phyloP scores from a whole-genome alignment of 148 eudicot genomes.

The Selenicereus undatus region DNA sequence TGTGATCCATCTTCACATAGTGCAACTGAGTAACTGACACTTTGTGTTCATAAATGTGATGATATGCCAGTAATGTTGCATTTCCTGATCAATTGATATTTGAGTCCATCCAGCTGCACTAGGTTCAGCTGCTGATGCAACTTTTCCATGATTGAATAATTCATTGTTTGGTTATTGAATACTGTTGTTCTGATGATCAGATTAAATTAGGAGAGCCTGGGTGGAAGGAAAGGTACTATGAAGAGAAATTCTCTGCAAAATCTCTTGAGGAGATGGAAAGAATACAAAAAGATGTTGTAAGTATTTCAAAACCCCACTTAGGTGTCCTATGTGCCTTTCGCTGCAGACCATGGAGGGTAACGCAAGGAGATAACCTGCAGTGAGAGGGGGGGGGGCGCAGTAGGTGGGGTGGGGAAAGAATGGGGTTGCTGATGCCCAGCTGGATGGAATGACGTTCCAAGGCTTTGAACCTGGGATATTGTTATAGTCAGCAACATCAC shows the following conservation, averaged over 20 bases:
- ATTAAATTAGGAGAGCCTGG: slow-evolving; percentile 87
- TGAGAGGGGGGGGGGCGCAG: background rate
- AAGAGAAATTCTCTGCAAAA: slow-evolving; percentile 75
- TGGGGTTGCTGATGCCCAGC: background rate
- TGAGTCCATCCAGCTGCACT: background rate
- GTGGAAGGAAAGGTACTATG: slow-evolving; percentile 95
- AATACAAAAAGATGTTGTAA: slow-evolving; percentile 79
- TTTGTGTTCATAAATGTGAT: background rate
- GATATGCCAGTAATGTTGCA: background rate
- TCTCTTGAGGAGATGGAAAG: slow-evolving; percentile 73
- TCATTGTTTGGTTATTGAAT: background rate
- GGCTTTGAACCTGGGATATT: background rate
- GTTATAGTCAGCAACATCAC: background rate
- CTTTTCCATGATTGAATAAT: no score
- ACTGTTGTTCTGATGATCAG: slow-evolving; percentile 27
- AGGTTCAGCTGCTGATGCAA: no score
- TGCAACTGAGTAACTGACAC: background rate
- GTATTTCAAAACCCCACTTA: slow-evolving; percentile 23
- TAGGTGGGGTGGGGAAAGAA: no score
- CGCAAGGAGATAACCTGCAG: background rate
- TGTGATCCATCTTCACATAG: background rate
- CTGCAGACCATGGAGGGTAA: background rate
- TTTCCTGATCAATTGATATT: background rate
- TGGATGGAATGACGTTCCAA: no score
- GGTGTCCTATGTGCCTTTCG: background rate